Conservation (phyloP, 2,329 filamentous ascomycete species). For the Mycosphaerella sp. region DNA sequence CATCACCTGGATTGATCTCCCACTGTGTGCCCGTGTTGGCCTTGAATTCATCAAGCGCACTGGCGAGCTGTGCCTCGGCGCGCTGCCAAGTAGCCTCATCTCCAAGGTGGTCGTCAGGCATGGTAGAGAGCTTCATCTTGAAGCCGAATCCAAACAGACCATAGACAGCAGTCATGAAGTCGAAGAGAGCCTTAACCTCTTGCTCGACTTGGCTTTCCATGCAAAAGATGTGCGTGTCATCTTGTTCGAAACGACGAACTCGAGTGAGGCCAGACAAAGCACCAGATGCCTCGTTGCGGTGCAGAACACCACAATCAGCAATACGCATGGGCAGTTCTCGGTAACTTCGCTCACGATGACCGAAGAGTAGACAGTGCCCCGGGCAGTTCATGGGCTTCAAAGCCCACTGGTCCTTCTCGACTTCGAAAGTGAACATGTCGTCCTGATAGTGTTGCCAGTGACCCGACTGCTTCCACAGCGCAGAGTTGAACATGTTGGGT, state of each 20-base stretch:
- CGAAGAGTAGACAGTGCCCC: constrained; percentile 84
- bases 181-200: constrained; percentile 78
- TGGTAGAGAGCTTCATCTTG: constrained; percentile 90
- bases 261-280: constrained; percentile 85
- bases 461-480: constrained; percentile 89
- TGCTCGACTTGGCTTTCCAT: constrained; percentile 68
- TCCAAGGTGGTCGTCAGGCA: constrained; percentile 82
- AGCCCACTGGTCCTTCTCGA: constrained; percentile 78
- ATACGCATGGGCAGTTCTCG: constrained; percentile 84
- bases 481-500: constrained; percentile 92
- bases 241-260: constrained; percentile 90
- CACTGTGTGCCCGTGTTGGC: constrained; percentile 60
- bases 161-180: constrained; percentile 76
- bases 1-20: constrained; percentile 90
- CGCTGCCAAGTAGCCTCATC: constrained; percentile 81
- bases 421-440: constrained; percentile 84
- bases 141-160: constrained; percentile 83
- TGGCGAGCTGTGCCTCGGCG: constrained; percentile 73
- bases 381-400: constrained; percentile 99
- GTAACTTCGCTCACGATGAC: constrained; percentile 77
- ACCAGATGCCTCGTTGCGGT: constrained; percentile 91
- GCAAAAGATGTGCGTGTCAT: constrained; percentile 96
- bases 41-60: constrained; percentile 73
- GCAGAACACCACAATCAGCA: constrained; percentile 91
- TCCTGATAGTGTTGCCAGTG: constrained; percentile 94